Base-by-base conservation (phyloP, 2,329 filamentous ascomycete genomes). In the Aspergillus amoenus region DNA sequence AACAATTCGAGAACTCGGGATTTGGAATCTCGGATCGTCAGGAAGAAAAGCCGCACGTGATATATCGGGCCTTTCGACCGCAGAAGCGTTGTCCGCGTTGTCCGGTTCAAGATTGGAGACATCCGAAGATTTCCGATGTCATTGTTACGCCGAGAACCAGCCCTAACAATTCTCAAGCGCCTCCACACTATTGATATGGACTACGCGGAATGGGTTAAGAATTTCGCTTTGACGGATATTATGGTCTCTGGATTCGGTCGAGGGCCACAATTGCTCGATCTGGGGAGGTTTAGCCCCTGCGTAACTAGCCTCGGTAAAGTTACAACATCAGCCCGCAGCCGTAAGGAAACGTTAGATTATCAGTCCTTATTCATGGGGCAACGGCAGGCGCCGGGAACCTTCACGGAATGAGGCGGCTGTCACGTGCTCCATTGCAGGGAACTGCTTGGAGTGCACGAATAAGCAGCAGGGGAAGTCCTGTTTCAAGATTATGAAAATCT, bases 81-180 rank as follows among this genome's bases (percentile, higher is more conserved):
- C 47, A 49, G 30, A 24, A 45, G 39, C 21, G 18, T 30, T 30
- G 15, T 39, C 41, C 15, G 39, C 21, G 18, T 30, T 30, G 17
- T 39, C 41, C 15, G 49, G 50, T 49, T 37, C 27, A 4, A 4
- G 27, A 32, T 21, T 41, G 22, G 24, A 45, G 44, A 55, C 41
- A 48, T 60, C 63, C 63, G 63, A 65, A 60, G 56, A 58, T 55
- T 63, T 54, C 63, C 63, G 63, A 63, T 41, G 13, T 30, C 34
- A 18, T 22, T 39, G 22, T 47, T 47, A 56, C 30, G 48, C 51
- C 59, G 47, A 61, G 39, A 41, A 48, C 55, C 58, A 61, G 61
- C 60, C 60, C 60, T 62, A 62, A 62, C 22, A 12, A 45, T 42
- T 24, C 21, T 41, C 24, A 15, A 37, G 30, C 21, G 27, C 42